phyloP scores from a whole-genome alignment of 257 asterid species.

The Plantago ovata region DNA sequence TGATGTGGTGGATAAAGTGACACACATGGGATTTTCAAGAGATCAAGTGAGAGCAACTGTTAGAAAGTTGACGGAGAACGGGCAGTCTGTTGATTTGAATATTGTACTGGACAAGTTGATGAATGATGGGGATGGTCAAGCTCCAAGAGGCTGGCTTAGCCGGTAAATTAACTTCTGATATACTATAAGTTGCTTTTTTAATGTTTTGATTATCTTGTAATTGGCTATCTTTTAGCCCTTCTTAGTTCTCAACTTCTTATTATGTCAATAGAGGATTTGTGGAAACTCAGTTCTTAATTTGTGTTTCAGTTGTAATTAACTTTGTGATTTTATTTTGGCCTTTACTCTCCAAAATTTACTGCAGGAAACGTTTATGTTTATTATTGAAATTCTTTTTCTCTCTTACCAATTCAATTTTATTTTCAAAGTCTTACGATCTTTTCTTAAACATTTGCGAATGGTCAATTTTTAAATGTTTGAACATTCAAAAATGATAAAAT shows the following conservation, averaged over 20 bases:
- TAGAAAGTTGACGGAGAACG: slow-evolving; percentile 77
- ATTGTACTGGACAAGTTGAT: slow-evolving; percentile 89
- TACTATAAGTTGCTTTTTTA: slow-evolving; percentile 33
- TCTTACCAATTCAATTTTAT: too few relatives aligned
- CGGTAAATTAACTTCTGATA: slow-evolving; percentile 32
- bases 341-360: background rate
- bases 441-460: too few relatives aligned
- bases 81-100: slow-evolving; percentile 91
- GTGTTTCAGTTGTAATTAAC: slow-evolving; percentile 23
- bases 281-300: slow-evolving; percentile 17
- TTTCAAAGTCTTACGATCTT: too few relatives aligned
- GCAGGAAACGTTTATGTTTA: too few relatives aligned
- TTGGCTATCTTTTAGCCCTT: slow-evolving; percentile 19
- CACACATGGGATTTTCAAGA: slow-evolving; percentile 89
- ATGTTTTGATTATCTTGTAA: slow-evolving; percentile 18
- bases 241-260: too few relatives aligned
- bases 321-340: background rate
- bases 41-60: slow-evolving; percentile 86
- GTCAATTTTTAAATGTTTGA: too few relatives aligned
- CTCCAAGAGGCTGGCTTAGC: slow-evolving; percentile 69
- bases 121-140: slow-evolving; percentile 79
- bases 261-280: slow-evolving; percentile 25
- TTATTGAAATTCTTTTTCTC: too few relatives aligned
- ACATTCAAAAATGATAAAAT: too few relatives aligned
- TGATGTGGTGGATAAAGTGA: slow-evolving; percentile 92